These are phyloP conservation scores for Xylaria flabelliformis DNA, from an alignment of 495 filamentous ascomycete genomes.

Conservation along the genomic window DNA sequence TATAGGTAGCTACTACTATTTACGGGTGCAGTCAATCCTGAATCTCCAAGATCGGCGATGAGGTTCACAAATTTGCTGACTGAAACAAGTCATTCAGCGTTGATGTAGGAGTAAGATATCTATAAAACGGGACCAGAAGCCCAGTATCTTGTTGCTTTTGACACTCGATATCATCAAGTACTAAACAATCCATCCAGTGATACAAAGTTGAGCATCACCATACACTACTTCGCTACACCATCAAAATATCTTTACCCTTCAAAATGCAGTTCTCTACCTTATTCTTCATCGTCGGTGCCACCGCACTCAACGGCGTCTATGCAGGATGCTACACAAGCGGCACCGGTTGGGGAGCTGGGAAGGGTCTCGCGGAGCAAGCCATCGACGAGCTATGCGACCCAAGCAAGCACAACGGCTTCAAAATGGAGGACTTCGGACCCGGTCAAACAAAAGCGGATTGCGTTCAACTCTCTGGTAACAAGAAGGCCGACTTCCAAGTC, in stretches of 20 bases:
- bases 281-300: not conserved
- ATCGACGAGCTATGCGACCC: not conserved
- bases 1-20: not conserved
- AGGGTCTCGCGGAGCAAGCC: conserved; percentile 3
- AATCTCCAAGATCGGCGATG: not conserved
- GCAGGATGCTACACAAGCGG: conserved; percentile 5
- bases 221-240: not conserved
- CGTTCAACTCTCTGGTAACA: not conserved
- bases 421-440: not conserved
- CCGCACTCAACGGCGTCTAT: not conserved
- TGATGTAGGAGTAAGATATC: not conserved
- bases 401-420: not conserved
- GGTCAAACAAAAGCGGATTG: conserved; percentile 1
- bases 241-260: not conserved
- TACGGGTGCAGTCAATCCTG: not conserved
- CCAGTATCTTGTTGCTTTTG: not conserved
- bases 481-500: conserved; percentile 15
- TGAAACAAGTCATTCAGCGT: too few relatives aligned
- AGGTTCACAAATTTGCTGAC: too few relatives aligned
- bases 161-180: not conserved
- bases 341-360: not conserved
- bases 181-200: not conserved
- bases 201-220: not conserved
- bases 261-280: conserved; percentile 2
- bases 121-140: not conserved